phyloP scores from a whole-genome alignment of 2,329 filamentous ascomycete species.

The Talaromyces albobiverticillius region DNA sequence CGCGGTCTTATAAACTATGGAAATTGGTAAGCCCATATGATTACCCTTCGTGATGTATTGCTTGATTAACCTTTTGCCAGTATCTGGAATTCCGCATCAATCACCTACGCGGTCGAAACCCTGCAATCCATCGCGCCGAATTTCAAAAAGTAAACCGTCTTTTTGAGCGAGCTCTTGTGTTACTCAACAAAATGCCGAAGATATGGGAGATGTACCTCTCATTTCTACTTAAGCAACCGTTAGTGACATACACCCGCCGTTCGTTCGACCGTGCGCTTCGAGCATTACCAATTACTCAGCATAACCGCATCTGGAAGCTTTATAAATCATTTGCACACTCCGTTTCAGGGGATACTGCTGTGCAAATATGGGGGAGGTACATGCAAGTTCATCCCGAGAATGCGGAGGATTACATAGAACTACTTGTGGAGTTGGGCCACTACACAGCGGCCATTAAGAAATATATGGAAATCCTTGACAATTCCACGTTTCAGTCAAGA shows the following conservation, averaged over 20 bases:
- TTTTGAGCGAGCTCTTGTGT: conserved; percentile 86
- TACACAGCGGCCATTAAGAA: conserved; percentile 89
- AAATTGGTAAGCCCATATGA: conserved; percentile 64
- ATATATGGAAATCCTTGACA: conserved; percentile 90
- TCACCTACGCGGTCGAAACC: conserved; percentile 78
- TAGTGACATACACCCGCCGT: conserved; percentile 79
- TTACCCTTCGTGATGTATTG: conserved; percentile 4
- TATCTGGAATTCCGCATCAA: conserved; percentile 83
- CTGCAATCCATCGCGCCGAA: conserved; percentile 73
- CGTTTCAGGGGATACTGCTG: conserved; percentile 81
- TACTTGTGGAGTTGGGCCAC: conserved; percentile 74
- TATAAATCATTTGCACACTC: conserved; percentile 91
- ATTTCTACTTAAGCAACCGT: conserved; percentile 87
- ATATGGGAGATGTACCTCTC: conserved; percentile 98
- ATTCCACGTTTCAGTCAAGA: conserved; percentile 86
- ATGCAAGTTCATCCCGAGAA: conserved; percentile 97
- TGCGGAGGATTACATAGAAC: conserved; percentile 89
- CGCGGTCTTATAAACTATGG: conserved; percentile 97
- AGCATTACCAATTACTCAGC: conserved; percentile 88
- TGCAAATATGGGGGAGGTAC: conserved; percentile 92
- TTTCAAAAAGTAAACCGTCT: conserved; percentile 92
- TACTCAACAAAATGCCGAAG: conserved; percentile 97
- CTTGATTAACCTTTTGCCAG: conserved; percentile 39
- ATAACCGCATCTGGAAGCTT: conserved; percentile 90
- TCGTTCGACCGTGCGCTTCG: conserved; percentile 91